phyloP scores from a whole-genome alignment of 768 basidiomycete genomes.

The Lactarius indigo region DNA sequence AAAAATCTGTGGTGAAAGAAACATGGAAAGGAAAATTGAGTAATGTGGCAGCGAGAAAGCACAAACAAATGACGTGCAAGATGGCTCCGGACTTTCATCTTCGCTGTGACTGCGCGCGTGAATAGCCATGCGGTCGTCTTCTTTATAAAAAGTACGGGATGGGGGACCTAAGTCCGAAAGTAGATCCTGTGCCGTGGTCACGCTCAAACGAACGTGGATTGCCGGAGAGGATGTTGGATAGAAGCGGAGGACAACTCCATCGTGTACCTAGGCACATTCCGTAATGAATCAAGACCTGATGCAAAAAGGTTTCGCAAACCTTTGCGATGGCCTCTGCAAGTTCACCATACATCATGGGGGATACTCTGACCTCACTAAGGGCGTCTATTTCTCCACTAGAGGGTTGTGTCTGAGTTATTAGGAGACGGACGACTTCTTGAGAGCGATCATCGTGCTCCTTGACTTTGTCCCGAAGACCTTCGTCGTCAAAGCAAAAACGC shows the following conservation, averaged over 20 bases:
- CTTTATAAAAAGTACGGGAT: constrained; percentile 75
- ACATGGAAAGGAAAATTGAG: background rate
- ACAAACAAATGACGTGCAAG: constrained; percentile 38
- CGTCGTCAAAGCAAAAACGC: constrained; percentile 82
- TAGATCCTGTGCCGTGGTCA: constrained; percentile 82
- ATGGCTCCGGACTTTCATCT: constrained; percentile 49
- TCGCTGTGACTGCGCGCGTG: constrained; percentile 49
- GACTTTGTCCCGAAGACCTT: constrained; percentile 48
- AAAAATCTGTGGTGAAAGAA: constrained; percentile 57
- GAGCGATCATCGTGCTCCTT: constrained; percentile 54
- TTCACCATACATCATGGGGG: constrained; percentile 68
- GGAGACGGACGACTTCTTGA: constrained; percentile 73
- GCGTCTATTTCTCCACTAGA: constrained; percentile 57
- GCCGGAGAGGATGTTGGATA: constrained; percentile 50
- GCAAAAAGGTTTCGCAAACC: constrained; percentile 35
- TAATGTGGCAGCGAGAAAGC: constrained; percentile 1
- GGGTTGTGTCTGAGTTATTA: constrained; percentile 65
- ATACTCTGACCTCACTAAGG: constrained; percentile 68
- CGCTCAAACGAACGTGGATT: constrained; percentile 60
- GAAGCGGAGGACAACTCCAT: constrained; percentile 69
- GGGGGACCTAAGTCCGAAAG: constrained; percentile 77
- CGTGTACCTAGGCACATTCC: constrained; percentile 51
- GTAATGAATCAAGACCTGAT: constrained; percentile 2
- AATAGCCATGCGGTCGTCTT: constrained; percentile 85
- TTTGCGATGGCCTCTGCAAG: constrained; percentile 64